Percentiles rank a stretch among this genome's conserved stretches.
Evolutionary conservation across 2,329 filamentous ascomycete genomes (phyloP).

Genomic region (Penicillium hesseltinei): DNA sequence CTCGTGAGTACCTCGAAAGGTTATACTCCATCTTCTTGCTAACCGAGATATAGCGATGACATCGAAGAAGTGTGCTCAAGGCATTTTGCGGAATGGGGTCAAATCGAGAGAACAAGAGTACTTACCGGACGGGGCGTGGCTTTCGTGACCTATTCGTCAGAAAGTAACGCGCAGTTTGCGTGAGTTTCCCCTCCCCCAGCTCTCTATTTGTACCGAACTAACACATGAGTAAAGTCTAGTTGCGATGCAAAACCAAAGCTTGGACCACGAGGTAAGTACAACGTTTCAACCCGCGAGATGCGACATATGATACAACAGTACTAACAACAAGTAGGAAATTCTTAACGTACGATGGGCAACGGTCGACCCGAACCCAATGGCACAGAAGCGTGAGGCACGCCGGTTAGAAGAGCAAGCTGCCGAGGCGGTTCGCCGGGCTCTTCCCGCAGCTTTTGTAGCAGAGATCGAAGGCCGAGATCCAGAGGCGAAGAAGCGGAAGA

Average conservation of each 20-base stretch:
- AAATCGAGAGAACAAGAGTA: slow-evolving; percentile 77
- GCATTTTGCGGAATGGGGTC: slow-evolving; percentile 96
- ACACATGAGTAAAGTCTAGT: slow-evolving; percentile 52
- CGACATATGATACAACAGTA: too few relatives aligned
- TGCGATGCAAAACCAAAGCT: slow-evolving; percentile 89
- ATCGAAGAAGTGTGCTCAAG: slow-evolving; percentile 90
- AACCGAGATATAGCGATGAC: slow-evolving; percentile 64
- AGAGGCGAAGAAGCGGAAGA: slow-evolving; percentile 81
- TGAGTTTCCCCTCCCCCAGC: slow-evolving; percentile 33
- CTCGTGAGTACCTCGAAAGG: not conserved
- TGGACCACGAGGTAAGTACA: slow-evolving; percentile 64
- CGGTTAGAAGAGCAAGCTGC: slow-evolving; percentile 94
- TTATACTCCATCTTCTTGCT: not conserved
- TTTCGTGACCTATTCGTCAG: slow-evolving; percentile 82
- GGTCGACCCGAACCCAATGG: slow-evolving; percentile 90
- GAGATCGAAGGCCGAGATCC: slow-evolving; percentile 91
- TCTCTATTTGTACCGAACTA: not conserved
- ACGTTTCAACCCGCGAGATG: not conserved
- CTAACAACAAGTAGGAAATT: slow-evolving; percentile 60
- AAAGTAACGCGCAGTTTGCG: slow-evolving; percentile 85
- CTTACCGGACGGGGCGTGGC: slow-evolving; percentile 86
- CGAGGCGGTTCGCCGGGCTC: slow-evolving; percentile 81
- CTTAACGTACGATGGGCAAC: slow-evolving; percentile 97
- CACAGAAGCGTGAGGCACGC: slow-evolving; percentile 84
- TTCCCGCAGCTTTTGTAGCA: slow-evolving; percentile 86